Evolutionary conservation across 768 basidiomycete species (phyloP), one percentile per base, ranked within the genome.

Genomic region (Strobilomyces echinocephalus): DNA sequence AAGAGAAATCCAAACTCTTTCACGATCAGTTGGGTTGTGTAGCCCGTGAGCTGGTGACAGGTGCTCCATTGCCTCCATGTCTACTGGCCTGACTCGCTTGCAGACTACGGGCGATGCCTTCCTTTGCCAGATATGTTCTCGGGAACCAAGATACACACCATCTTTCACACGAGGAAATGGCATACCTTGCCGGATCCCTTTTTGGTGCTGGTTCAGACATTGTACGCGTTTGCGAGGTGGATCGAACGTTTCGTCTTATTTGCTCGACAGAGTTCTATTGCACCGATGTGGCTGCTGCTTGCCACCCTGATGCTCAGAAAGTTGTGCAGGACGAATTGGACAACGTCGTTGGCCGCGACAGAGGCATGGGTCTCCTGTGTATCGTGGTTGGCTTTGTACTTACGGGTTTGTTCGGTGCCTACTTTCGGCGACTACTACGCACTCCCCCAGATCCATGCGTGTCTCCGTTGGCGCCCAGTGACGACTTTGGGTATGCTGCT

Each of bases 161-260:
- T 11, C 74, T 85, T 10, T 76, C 81, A 3, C 72, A 80, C 50
- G 72, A 79, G 50, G 83, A 86, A 60, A 76, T 78, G 26, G 79
- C 83, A 0, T 86, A 85, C 62, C 76, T 86, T 24, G 79, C 80
- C 0, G 84, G 84, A 0, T 75, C 77, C 36, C 79, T 86, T 67
- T 86, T 83, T 54, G 84, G 84, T 24, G 84, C 83, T 33, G 84
- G 84, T 14, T 77, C 80, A 0, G 84, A 84, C 57, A 85, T 84
- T 14, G 74, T 73, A 50, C 36, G 70, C 62, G n/a, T 35, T 38
- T 34, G 21, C n/a, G 36, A 35, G 24, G n/a, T 34, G 5, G 5
- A 7, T 10, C 35, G 26, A 56, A 21, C 7, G 24, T 24, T 24
- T 24, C 4, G 2, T 24, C 24, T 24, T 24, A 24, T 24, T 0